Percentiles rank a stretch among this genome's conserved stretches.
phyloP scores from a whole-genome alignment of 805 yeast genomes.

The Clavispora asparagi region DNA sequence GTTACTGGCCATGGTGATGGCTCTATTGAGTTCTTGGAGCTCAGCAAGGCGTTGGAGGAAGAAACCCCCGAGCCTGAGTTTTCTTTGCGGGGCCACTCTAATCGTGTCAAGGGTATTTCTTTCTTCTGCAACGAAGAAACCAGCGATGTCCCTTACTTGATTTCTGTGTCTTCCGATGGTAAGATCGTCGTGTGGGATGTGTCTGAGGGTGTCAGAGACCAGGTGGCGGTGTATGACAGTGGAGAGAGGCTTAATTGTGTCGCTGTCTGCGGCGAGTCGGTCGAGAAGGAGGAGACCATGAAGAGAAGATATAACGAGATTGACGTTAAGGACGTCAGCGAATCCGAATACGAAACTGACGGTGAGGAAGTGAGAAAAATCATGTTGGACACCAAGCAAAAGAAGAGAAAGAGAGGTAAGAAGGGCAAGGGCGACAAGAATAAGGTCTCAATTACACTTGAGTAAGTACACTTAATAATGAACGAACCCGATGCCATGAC shows the following conservation, averaged over 20 bases:
- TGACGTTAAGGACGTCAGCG: slow-evolving; percentile 39
- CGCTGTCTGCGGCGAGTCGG: slow-evolving; percentile 64
- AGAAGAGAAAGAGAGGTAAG: slow-evolving; percentile 34
- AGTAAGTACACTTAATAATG: slow-evolving; percentile 22
- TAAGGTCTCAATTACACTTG: slow-evolving; percentile 50
- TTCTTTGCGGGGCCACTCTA: slow-evolving; percentile 72
- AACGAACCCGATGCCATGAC: not conserved
- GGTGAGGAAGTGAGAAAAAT: slow-evolving; percentile 60
- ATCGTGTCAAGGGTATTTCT: slow-evolving; percentile 76
- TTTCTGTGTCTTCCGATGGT: slow-evolving; percentile 91
- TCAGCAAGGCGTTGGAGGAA: slow-evolving; percentile 16
- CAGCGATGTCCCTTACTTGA: slow-evolving; percentile 42
- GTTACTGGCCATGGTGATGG: slow-evolving; percentile 74
- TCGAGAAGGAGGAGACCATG: slow-evolving; percentile 71
- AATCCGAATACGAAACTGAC: slow-evolving; percentile 73
- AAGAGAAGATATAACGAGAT: slow-evolving; percentile 45
- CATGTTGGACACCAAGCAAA: slow-evolving; percentile 46
- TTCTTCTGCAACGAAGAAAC: slow-evolving; percentile 41
- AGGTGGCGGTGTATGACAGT: slow-evolving; percentile 83
- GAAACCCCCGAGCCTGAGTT: slow-evolving; percentile 43
- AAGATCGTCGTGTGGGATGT: slow-evolving; percentile 86
- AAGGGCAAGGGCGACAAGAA: slow-evolving; percentile 14
- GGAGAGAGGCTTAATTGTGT: slow-evolving; percentile 92
- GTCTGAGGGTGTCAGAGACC: slow-evolving; percentile 51
- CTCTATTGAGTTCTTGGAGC: slow-evolving; percentile 50